Evolutionary conservation across 805 yeast genomes (phyloP).

Genomic region (Metschnikowia lachancei): DNA sequence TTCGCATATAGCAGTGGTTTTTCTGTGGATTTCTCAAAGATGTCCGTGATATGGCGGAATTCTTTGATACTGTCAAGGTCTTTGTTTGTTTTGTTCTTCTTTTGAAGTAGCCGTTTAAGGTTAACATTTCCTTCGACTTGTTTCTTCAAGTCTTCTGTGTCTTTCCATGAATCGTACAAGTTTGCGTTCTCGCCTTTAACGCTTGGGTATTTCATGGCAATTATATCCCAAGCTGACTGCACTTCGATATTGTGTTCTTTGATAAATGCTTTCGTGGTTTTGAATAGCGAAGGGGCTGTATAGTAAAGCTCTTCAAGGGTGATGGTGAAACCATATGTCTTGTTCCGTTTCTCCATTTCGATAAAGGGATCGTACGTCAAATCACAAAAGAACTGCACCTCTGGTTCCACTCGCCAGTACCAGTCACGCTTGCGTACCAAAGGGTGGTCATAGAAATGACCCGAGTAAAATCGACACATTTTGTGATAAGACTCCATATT

Average conservation of each 20-base stretch:
- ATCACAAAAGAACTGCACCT: conserved; percentile 86
- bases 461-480: conserved; percentile 75
- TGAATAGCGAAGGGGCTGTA: conserved; percentile 79
- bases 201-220: conserved; percentile 39
- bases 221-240: conserved; percentile 68
- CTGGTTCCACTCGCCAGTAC: conserved; percentile 98
- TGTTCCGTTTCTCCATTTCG: conserved; percentile 67
- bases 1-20: conserved; percentile 44
- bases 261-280: conserved; percentile 66
- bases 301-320: conserved; percentile 73
- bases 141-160: conserved; percentile 21
- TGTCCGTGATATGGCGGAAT: conserved; percentile 29
- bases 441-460: conserved; percentile 77
- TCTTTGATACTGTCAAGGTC: conserved; percentile 20
- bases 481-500: conserved; percentile 79
- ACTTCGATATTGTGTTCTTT: conserved; percentile 46
- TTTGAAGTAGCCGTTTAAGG: conserved; percentile 23
- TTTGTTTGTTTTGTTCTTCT: conserved; percentile 24
- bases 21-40: conserved; percentile 38
- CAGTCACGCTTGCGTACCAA: conserved; percentile 70
- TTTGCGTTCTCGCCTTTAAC: conserved; percentile 23
- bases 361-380: conserved; percentile 86
- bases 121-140: conserved; percentile 30
- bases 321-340: conserved; percentile 83
- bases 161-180: conserved; percentile 24